These are phyloP conservation scores for Schizothecium vesticola DNA, from an alignment of 495 filamentous ascomycete species.

Conservation along the genomic window DNA sequence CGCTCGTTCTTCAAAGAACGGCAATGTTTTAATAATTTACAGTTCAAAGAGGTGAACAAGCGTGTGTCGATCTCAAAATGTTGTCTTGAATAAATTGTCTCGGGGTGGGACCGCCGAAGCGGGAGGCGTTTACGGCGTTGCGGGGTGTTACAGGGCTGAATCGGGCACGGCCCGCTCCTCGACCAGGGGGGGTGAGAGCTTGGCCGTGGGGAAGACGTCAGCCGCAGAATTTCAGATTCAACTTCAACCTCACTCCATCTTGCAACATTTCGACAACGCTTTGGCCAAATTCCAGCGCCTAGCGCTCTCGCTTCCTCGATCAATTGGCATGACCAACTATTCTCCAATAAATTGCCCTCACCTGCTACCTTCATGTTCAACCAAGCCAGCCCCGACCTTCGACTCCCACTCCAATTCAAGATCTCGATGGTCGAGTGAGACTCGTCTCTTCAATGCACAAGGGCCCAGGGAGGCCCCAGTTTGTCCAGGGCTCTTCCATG, in stretches of 20 bases:
- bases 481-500: not conserved
- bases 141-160: not conserved
- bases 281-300: not conserved
- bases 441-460: not conserved
- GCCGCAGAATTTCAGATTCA: not conserved
- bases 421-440: not conserved
- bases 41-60: no score
- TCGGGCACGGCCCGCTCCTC: not conserved
- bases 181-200: not conserved
- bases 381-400: not conserved
- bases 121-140: not conserved
- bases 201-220: not conserved
- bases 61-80: not conserved
- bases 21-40: no score
- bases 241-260: not conserved
- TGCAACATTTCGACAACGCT: not conserved
- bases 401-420: not conserved
- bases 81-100: not conserved
- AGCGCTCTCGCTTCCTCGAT: not conserved
- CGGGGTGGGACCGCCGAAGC: not conserved
- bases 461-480: not conserved
- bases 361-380: not conserved
- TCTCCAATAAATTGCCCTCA: not conserved
- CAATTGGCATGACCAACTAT: not conserved
- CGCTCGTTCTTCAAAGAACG: not conserved